Evolutionary conservation across 2,329 filamentous ascomycete species (phyloP).

Genomic region (Pseudogymnoascus sp.): DNA sequence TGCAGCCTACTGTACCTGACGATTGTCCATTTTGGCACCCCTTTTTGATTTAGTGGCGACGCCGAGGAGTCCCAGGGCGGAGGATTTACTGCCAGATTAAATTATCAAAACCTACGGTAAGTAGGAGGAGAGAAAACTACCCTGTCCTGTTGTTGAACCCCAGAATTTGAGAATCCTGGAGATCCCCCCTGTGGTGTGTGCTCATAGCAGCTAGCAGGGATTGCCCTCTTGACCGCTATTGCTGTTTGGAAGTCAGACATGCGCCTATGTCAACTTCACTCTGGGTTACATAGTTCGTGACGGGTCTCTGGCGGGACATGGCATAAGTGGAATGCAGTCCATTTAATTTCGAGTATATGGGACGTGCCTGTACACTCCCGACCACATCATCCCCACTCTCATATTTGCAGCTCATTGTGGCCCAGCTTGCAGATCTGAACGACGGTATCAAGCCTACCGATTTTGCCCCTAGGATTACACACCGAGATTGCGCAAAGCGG

Average conservation of each 20-base stretch:
- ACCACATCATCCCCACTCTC: not conserved
- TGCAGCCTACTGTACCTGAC: not conserved
- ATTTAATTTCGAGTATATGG: not conserved
- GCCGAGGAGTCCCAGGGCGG: not conserved
- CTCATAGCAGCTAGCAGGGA: not conserved
- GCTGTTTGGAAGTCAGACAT: not conserved
- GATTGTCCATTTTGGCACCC: not conserved
- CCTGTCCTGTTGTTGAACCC: not conserved
- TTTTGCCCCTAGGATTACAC: not conserved
- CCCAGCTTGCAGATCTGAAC: not conserved
- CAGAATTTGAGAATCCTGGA: not conserved
- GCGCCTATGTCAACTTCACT: not conserved
- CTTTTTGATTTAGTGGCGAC: not conserved
- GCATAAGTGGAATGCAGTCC: not conserved
- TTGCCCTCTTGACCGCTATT: not conserved
- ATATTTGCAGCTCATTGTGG: not conserved
- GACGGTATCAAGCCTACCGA: not conserved
- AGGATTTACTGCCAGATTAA: not conserved
- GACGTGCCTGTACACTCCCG: not conserved
- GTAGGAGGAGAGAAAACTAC: not conserved
- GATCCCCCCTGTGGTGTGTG: not conserved
- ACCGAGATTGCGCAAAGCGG: not conserved
- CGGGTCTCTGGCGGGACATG: not conserved
- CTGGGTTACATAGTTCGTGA: not conserved
- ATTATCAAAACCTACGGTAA: not conserved